phyloP scores from a whole-genome alignment of 768 basidiomycete genomes.

The Termitomyces titanicus region DNA sequence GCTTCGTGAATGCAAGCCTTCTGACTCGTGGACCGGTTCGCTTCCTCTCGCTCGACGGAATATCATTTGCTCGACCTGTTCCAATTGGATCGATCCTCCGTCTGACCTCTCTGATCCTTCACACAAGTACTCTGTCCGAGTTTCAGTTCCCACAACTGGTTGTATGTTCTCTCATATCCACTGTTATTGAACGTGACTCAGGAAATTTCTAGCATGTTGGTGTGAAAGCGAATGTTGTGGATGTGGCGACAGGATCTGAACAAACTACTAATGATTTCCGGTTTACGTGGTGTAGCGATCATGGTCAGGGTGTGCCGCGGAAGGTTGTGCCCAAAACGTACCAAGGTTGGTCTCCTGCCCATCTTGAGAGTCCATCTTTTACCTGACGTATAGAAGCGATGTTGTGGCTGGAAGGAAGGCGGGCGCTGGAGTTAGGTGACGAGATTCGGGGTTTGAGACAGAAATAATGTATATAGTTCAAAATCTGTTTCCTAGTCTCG shows the following conservation, averaged over 20 bases:
- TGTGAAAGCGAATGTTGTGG: conserved; percentile 69
- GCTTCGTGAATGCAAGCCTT: conserved; percentile 65
- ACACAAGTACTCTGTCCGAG: conserved; percentile 37
- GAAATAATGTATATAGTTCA: no score
- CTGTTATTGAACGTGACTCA: not conserved
- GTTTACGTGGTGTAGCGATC: conserved; percentile 63
- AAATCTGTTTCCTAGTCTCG: no score
- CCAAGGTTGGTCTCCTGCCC: conserved; percentile 42
- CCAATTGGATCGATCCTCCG: conserved; percentile 82
- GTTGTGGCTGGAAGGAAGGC: conserved; percentile 77
- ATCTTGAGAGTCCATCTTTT: not conserved
- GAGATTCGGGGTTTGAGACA: conserved; percentile 43
- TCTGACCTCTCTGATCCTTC: conserved; percentile 65
- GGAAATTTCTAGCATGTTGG: conserved; percentile 52
- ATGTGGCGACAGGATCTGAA: conserved; percentile 60
- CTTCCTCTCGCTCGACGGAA: conserved; percentile 77
- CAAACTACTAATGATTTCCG: conserved; percentile 73
- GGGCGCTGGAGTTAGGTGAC: conserved; percentile 66
- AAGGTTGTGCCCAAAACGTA: conserved; percentile 69
- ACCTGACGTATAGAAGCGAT: conserved; percentile 59
- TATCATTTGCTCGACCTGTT: conserved; percentile 76
- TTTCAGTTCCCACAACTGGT: conserved; percentile 51
- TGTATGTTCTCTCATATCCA: conserved; percentile 35
- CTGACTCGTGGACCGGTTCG: conserved; percentile 65
- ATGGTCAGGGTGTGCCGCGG: conserved; percentile 30